phyloP scores from a whole-genome alignment of 208 protist species.

The Trypanosoma congolense region DNA sequence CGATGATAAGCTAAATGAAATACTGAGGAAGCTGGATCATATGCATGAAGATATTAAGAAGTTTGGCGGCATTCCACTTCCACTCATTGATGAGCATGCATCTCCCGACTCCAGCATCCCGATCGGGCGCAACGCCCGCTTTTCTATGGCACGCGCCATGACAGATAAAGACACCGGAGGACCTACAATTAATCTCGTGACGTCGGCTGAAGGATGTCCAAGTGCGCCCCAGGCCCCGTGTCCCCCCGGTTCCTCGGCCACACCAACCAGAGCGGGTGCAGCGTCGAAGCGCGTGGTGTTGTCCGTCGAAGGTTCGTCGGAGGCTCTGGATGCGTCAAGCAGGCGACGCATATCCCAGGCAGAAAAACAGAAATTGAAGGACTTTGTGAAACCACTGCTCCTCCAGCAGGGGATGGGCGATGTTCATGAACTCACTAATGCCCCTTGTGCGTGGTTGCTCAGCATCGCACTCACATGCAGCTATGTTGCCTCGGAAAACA shows the following conservation, averaged over 20 bases:
- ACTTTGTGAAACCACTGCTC: constrained; percentile 55
- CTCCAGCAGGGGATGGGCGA: constrained; percentile 34
- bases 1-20: constrained; percentile 35
- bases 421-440: constrained; percentile 31
- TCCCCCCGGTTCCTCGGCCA: too few species aligned
- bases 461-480: constrained; percentile 74
- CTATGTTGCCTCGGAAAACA: constrained; percentile 63
- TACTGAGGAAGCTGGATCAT: constrained; percentile 40
- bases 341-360: constrained; percentile 29
- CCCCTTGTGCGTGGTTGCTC: constrained; percentile 76
- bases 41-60: constrained; percentile 57
- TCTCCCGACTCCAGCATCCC: neutral
- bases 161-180: too few species aligned
- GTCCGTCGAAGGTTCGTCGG: neutral
- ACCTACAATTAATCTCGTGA: too few species aligned
- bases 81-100: neutral
- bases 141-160: neutral
- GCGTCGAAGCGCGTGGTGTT: neutral
- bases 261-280: neutral
- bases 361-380: constrained; percentile 34
- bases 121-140: constrained; percentile 7
- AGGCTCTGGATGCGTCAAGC: constrained; percentile 1
- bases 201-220: too few species aligned
- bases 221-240: too few species aligned
- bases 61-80: constrained; percentile 3